Base-by-base conservation (phyloP, 768 basidiomycete species). In the Porpolomopsis calyptriformis region DNA sequence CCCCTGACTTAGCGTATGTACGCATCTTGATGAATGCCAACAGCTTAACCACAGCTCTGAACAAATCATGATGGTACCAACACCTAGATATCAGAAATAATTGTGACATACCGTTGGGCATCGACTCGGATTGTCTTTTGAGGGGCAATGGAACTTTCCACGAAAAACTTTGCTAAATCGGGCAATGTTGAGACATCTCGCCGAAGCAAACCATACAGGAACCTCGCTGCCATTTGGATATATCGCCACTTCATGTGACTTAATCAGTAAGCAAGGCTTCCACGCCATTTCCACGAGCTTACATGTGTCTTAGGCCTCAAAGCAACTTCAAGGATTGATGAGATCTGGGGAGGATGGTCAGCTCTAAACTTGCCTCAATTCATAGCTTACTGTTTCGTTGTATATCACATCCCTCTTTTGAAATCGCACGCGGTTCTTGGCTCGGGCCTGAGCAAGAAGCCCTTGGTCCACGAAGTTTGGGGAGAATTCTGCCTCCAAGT, bases 11-110 rank as follows among this genome's bases (percentile, higher is more conserved):
- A 27, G 85, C 75, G 55, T 83, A 83, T 6, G 80, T 84, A 47
- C 88, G 75, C 48, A 86, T 76, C 63, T 89, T 89, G 57, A 88
- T 69, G 53, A 78, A 77, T 26, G 74, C 71, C 34, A 80, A 67
- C 29, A 86, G 57, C 57, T 80, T 84, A 14, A 79, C 72, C 20
- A 87, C 61, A 8, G 78, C 85, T 49, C 85, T 86, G 18, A 11
- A 54, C 35, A 20, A 29, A 39, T 26, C 10, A 53, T 44, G 40
- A 29, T 43, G 23, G 34, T 38, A 31, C 4, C 20, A 44, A 6
- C 19, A 31, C 31, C 36, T 27, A 35, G 11, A 19, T 49, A 35
- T 12, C 4, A 23, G 25, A 36, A 36, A 39, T 10, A 24, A 9
- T 44, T 27, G 45, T 31, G 43, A 54, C 64, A 47, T 62, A 83